Evolutionary conservation across 148 eudicot species (phyloP).

Genomic region (Dianthus caryophyllus): DNA sequence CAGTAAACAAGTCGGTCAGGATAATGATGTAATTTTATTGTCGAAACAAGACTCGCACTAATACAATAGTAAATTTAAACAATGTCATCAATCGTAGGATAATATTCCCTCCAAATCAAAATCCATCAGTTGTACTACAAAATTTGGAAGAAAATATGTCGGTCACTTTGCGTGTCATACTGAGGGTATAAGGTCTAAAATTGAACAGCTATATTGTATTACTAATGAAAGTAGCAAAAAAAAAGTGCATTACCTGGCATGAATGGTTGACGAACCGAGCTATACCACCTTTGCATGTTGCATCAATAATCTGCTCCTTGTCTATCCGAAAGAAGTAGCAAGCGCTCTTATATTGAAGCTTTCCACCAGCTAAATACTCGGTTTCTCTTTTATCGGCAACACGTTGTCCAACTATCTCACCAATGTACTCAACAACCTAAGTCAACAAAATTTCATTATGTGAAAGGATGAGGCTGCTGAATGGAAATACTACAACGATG

Average conservation of each 20-base stretch:
- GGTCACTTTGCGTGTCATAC: not conserved
- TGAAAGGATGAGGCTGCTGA: not conserved
- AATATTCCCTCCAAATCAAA: too few species aligned
- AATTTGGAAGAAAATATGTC: too few species aligned
- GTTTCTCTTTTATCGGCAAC: slow-evolving; percentile 75
- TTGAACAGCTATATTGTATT: not conserved
- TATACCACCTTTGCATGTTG: slow-evolving; percentile 75
- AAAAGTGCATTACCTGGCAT: slow-evolving; percentile 47
- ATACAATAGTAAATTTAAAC: too few species aligned
- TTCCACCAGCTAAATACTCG: slow-evolving; percentile 62
- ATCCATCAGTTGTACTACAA: too few species aligned
- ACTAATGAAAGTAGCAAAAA: not conserved
- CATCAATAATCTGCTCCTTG: slow-evolving; percentile 76
- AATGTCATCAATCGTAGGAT: too few species aligned
- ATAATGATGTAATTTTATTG: not conserved
- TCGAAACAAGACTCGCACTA: too few species aligned
- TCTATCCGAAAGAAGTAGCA: slow-evolving; percentile 80
- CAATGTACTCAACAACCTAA: slow-evolving; percentile 78
- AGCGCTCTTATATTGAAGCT: slow-evolving; percentile 63
- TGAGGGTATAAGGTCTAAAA: not conserved
- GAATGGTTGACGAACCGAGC: slow-evolving; percentile 88
- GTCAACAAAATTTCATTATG: not conserved
- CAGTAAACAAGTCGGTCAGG: slow-evolving; percentile 17
- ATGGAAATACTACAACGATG: not conserved
- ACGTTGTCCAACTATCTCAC: slow-evolving; percentile 74